Conservation (phyloP, 83 land plant genomes). For the Larix sibirica region DNA sequence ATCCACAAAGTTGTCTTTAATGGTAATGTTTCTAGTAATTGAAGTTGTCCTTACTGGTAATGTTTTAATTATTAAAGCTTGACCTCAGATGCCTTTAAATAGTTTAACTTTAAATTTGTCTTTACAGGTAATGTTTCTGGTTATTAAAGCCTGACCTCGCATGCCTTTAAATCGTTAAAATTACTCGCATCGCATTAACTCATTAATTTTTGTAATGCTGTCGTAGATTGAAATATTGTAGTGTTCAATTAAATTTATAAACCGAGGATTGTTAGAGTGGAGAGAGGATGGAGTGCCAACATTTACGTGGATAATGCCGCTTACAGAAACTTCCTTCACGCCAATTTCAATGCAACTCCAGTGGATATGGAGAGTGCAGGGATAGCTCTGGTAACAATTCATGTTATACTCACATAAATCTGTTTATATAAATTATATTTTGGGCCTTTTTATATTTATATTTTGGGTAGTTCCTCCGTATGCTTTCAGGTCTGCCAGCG, state of each 20-base stretch:
- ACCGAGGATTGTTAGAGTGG: conserved; percentile 11
- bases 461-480: neutral
- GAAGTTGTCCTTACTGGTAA: too few species aligned
- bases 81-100: too few species aligned
- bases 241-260: neutral
- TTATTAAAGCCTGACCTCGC: too few species aligned
- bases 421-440: neutral
- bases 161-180: too few species aligned
- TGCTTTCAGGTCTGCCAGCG: neutral
- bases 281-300: conserved; percentile 8
- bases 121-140: too few species aligned
- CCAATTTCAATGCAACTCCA: neutral
- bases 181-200: too few species aligned
- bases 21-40: too few species aligned
- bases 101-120: too few species aligned
- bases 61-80: too few species aligned
- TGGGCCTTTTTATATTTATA: neutral
- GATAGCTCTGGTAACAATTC: conserved; percentile 11
- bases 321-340: conserved; percentile 1
- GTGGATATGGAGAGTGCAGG: conserved; percentile 15
- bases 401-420: neutral
- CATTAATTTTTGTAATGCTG: too few species aligned
- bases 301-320: conserved; percentile 14
- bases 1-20: too few species aligned
- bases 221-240: too few species aligned